Evolutionary conservation across 2,329 filamentous ascomycete species (phyloP), one percentile per base, ranked within the genome.

Genomic region (Cordyceps tenuipes): DNA sequence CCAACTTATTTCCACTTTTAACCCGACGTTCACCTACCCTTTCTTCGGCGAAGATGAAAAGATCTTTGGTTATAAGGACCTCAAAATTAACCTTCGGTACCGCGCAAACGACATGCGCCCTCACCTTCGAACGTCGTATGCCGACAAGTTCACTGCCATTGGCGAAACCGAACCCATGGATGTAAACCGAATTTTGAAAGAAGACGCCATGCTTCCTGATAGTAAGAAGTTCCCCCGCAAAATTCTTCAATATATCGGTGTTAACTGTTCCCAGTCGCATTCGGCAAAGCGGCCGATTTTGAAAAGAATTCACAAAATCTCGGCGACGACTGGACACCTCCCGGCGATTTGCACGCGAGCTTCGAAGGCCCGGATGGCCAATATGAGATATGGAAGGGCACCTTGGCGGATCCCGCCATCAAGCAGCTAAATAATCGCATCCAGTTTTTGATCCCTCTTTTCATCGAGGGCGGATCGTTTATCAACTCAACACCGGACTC

Each of bases 1-100:
- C 54, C 83, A 82, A 66, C 82, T 80, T 36, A 75, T 87, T 66
- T 80, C 82, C 29, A 82, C 83, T 31, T 97, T 99, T 73, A 81
- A 90, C 62, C 95, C 94, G 0, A 83, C 84, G 69, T 95, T 92
- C 72, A 97, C 93, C 19, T 96, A 97, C 73, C 79, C 90, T 1
- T 88, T 99, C 64, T 97, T 97, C 66, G 91, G 91, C 68, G 88
- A 97, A n/a, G 87, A 94, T 9, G 91, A 99, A 73, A 83, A 82
- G 34, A 93, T 97, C 64, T 92, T 96, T 67, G 93, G 93, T 43
- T 96, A 97, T 78, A 87, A 91, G 70, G 85, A 85, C 58, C 81
- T 96, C 59, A 84, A 85, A 64, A 87, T 97, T 69, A 83, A 84
- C 63, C 76, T 97, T 59, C 84, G 84, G 63, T 87, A 79, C 66